Evolutionary conservation across 306 rosid species (phyloP).

Genomic region (Inga leiocalycina): DNA sequence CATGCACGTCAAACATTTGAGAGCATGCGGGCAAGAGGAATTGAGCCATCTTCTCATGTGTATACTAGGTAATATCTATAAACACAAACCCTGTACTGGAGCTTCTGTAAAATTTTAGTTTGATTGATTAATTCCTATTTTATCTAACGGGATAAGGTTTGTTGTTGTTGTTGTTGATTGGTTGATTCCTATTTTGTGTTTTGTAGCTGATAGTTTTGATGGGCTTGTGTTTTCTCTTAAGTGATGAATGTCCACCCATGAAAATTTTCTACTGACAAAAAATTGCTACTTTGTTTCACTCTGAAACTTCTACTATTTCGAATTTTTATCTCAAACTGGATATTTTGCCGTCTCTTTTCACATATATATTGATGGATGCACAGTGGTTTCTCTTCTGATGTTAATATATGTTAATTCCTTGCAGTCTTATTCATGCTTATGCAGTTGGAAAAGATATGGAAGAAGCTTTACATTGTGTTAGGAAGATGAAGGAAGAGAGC

Average conservation of each 20-base stretch:
- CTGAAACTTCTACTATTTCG: background rate
- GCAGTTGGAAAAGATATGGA: slow-evolving; percentile 99
- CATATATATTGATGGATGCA: slow-evolving; percentile 14
- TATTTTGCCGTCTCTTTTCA: background rate
- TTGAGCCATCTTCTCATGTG: slow-evolving; percentile 90
- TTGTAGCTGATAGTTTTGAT: slow-evolving; percentile 30
- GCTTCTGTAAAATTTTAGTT: slow-evolving; percentile 19
- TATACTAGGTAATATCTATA: slow-evolving; percentile 69
- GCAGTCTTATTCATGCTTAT: slow-evolving; percentile 99
- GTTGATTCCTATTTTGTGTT: slow-evolving; percentile 21
- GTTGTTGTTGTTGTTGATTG: background rate
- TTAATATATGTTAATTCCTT: slow-evolving; percentile 43
- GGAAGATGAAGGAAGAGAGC: slow-evolving; percentile 90
- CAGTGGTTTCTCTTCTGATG: slow-evolving; percentile 20
- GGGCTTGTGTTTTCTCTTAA: background rate
- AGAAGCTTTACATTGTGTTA: slow-evolving; percentile 90
- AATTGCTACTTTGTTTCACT: background rate
- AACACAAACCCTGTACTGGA: slow-evolving; percentile 20
- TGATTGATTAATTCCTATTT: slow-evolving; percentile 25
- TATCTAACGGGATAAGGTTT: too few species aligned
- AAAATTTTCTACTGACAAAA: background rate
- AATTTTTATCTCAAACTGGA: slow-evolving; percentile 3
- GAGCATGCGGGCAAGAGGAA: slow-evolving; percentile 96
- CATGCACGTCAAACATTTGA: slow-evolving; percentile 93
- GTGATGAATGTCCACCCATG: slow-evolving; percentile 2